Conservation (phyloP, 1,284 basidiomycete species). For the Acaromyces ingoldii region DNA sequence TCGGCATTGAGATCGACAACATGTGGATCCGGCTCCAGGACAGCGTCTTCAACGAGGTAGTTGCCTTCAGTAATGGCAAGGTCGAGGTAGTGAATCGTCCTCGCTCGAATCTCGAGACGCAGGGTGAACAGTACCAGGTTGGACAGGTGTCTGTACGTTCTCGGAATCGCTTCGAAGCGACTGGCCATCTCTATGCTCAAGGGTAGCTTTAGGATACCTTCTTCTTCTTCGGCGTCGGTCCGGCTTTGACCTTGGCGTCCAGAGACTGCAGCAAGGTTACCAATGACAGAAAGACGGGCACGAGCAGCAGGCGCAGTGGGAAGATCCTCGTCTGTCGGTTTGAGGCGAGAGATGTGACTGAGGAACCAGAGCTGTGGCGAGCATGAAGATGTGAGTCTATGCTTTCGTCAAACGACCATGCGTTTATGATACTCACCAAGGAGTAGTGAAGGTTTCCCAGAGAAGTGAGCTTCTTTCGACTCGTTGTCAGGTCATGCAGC, state of each 20-base stretch:
- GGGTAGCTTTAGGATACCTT: conserved; percentile 26
- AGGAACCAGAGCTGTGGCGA: conserved; percentile 30
- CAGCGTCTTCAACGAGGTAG: conserved; percentile 57
- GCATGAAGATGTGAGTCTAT: conserved; percentile 21
- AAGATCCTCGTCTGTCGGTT: conserved; percentile 50
- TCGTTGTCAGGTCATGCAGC: conserved; percentile 63
- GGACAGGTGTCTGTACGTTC: conserved; percentile 82
- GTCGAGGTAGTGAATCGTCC: conserved; percentile 75
- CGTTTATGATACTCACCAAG: conserved; percentile 32
- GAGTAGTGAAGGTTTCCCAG: conserved; percentile 79
- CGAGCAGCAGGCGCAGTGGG: conserved; percentile 3
- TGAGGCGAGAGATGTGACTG: conserved; percentile 26
- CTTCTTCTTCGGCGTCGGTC: conserved; percentile 4
- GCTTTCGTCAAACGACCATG: conserved; percentile 29
- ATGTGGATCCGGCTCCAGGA: conserved; percentile 82
- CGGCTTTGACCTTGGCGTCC: background rate
- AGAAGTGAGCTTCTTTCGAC: conserved; percentile 68
- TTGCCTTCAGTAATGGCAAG: conserved; percentile 69
- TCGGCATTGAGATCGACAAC: conserved; percentile 81
- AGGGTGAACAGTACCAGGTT: conserved; percentile 82
- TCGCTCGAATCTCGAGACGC: conserved; percentile 79
- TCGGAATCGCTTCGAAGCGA: conserved; percentile 67
- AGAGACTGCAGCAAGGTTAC: background rate
- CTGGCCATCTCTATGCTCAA: conserved; percentile 20
- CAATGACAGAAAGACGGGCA: background rate